Conservation (phyloP, 139 green algal species). For the Chlamydomonas sp. region DNA sequence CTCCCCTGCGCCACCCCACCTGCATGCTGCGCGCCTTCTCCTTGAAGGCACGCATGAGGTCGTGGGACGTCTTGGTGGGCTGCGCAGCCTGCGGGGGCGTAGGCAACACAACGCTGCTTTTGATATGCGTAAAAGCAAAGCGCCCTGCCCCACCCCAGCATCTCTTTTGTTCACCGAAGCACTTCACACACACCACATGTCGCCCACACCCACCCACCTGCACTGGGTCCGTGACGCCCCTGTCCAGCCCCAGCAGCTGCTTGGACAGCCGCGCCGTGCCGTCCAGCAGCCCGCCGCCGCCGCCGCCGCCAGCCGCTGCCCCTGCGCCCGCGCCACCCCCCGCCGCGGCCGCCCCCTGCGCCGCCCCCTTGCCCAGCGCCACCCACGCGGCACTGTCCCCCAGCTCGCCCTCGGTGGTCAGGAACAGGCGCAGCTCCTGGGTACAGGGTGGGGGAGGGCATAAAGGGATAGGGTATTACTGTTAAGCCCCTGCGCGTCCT, state of each 20-base stretch:
- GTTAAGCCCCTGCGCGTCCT: too few relatives aligned
- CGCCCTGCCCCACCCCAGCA: background rate
- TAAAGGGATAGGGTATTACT: background rate
- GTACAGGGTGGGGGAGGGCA: background rate
- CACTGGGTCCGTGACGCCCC: constrained; percentile 64
- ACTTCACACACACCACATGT: too few relatives aligned
- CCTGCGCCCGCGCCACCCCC: too few relatives aligned
- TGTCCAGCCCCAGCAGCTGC: constrained; percentile 77
- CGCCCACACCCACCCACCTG: constrained; percentile 52
- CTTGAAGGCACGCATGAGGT: constrained; percentile 63
- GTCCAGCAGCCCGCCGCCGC: constrained; percentile 68
- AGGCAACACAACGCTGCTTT: background rate
- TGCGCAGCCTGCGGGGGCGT: constrained; percentile 38
- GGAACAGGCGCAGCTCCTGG: constrained; percentile 88
- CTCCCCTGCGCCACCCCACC: background rate
- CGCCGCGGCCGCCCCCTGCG: too few relatives aligned
- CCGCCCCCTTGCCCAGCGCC: constrained; percentile 45
- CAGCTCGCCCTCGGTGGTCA: constrained; percentile 81
- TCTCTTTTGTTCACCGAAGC: background rate
- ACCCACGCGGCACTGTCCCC: constrained; percentile 62
- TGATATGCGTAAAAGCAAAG: too few relatives aligned
- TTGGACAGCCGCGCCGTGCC: constrained; percentile 75
- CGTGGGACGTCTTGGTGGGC: constrained; percentile 41
- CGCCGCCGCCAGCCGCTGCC: background rate
- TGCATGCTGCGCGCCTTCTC: constrained; percentile 56